A percentile compares a stretch with the other conserved stretches of the same genome.
These are phyloP conservation scores for Corynespora cassiicola DNA, from an alignment of 2,329 filamentous ascomycete genomes.

Conservation along the genomic window DNA sequence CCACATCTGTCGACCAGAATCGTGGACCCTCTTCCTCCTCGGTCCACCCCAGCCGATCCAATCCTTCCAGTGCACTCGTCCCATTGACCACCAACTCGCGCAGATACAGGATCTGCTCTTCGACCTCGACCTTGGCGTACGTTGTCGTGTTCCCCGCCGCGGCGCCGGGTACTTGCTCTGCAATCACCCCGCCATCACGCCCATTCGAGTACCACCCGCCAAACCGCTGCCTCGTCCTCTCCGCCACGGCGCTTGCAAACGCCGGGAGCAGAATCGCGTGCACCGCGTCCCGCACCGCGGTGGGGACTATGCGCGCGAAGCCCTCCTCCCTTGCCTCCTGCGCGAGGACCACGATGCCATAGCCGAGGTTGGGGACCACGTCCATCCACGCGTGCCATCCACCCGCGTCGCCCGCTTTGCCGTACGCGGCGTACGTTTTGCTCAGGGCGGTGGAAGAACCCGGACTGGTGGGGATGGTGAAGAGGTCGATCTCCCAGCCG, in stretches of 20 bases:
- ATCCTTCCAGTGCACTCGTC: conserved; percentile 31
- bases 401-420: conserved; percentile 39
- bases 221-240: conserved; percentile 19
- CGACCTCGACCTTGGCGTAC: conserved; percentile 29
- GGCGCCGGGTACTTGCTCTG: conserved; percentile 18
- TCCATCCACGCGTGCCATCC: conserved; percentile 42
- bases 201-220: conserved; percentile 28
- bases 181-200: conserved; percentile 24
- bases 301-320: conserved; percentile 25
- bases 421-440: conserved; percentile 34
- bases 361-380: conserved; percentile 35
- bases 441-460: conserved; percentile 8
- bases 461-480: conserved; percentile 17
- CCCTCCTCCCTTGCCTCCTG: conserved; percentile 20
- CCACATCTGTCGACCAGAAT: conserved; percentile 29
- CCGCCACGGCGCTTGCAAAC: conserved; percentile 27
- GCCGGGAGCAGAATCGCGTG: conserved; percentile 34
- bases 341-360: conserved; percentile 31
- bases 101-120: conserved; percentile 34
- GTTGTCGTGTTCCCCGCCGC: conserved; percentile 16
- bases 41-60: conserved; percentile 35
- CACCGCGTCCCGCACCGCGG: conserved; percentile 15
- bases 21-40: conserved; percentile 14
- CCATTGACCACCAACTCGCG: conserved; percentile 35
- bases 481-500: conserved; percentile 37